phyloP scores from a whole-genome alignment of 2,329 filamentous ascomycete species.

The Dothideomycetidae sp. region DNA sequence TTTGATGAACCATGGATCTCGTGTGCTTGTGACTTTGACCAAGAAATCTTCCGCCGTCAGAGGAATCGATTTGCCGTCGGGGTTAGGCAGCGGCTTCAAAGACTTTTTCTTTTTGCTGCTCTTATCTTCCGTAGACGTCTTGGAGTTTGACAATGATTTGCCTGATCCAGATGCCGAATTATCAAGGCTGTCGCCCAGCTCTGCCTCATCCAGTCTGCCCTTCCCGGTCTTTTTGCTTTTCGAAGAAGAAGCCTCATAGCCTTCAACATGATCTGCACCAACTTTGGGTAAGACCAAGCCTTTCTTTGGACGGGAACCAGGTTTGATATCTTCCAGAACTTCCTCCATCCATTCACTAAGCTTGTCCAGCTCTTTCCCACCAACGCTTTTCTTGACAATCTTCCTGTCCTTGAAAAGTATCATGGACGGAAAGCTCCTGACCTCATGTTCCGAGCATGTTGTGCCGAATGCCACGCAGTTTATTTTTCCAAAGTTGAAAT shows the following conservation, averaged over 20 bases:
- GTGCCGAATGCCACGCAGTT: conserved; percentile 78
- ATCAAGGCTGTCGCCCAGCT: conserved; percentile 7
- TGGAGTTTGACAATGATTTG: conserved; percentile 16
- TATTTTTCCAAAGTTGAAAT: conserved; percentile 73
- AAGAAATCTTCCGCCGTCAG: conserved; percentile 80
- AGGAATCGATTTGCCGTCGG: conserved; percentile 56
- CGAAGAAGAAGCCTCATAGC: conserved; percentile 16
- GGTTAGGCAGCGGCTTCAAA: conserved; percentile 51
- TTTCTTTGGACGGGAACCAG: conserved; percentile 59
- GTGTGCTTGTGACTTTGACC: conserved; percentile 66
- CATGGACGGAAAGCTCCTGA: conserved; percentile 63
- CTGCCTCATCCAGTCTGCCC: conserved; percentile 9
- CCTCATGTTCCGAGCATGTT: conserved; percentile 53
- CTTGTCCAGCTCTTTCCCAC: conserved; percentile 50
- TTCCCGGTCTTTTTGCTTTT: conserved; percentile 24
- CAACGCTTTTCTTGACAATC: conserved; percentile 47
- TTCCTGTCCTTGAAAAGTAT: conserved; percentile 68
- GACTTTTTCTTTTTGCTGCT: conserved; percentile 34
- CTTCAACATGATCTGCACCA: conserved; percentile 37
- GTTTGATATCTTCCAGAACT: conserved; percentile 60
- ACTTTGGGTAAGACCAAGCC: conserved; percentile 56
- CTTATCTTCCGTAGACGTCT: conserved; percentile 26
- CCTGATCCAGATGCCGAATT: conserved; percentile 14
- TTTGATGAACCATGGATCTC: conserved; percentile 96
- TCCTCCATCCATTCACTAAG: conserved; percentile 62